Evolutionary conservation across 1,284 basidiomycete species (phyloP), one percentile per base, ranked within the genome.

Genomic region (Peniophora sp.): DNA sequence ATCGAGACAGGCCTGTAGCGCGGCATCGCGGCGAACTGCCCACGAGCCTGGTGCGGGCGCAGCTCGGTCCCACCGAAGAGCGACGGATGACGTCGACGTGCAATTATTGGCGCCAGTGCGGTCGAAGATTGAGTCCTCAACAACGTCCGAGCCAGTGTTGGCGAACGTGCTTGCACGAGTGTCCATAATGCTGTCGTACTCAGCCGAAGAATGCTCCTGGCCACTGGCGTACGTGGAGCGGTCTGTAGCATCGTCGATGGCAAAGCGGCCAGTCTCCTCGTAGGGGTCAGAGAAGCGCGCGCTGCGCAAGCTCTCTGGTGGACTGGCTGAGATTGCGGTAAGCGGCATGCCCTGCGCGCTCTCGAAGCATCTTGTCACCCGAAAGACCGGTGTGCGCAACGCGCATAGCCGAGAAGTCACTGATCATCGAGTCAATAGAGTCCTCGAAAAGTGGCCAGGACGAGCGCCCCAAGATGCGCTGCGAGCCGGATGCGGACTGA

Each of bases 361-460:
- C 25, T 86, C 80, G 59, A 93, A n/a, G 90, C 90, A 93, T 92
- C 72, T 92, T 89, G 61, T 92, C 91, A 0, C 91, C 89, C n/a
- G 38, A 41, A 2, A 93, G 65, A 2, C 83, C 88, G 2, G 90
- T 90, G 19, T 89, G 75, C 2, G 73, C 81, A 2, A 88, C 63
- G 10, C 75, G 72, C 55, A 71, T 66, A 2, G 69, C 73, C 2
- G 84, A 84, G 55, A 77, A 77, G 50, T 83, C 79, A 52, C 87
- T 91, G 57, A 74, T 66, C 34, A 77, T 63, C 0, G 87, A 91
- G 55, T 89, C 87, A 2, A 73, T 60, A 0, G 85, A 89, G 19
- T 65, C 60, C 16, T 83, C 77, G n/a, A 73, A 12, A 70, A 72
- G 58, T 84, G 87, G 39, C 72, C 72, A 32, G 27, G 27, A 16